Evolutionary conservation across 805 yeast species (phyloP).

Genomic region (Candida awuae): DNA sequence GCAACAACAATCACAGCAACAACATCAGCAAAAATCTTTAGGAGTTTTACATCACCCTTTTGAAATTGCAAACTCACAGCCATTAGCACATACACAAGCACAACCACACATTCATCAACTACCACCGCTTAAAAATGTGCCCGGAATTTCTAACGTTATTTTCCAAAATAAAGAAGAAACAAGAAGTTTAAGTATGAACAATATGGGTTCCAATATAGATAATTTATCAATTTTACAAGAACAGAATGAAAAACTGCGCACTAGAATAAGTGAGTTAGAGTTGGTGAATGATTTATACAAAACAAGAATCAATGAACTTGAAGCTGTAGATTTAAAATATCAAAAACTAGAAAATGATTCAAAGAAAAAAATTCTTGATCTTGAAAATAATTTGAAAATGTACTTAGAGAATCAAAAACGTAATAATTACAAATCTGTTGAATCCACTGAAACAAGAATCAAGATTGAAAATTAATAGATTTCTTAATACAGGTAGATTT

Average conservation of each 20-base stretch:
- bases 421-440: not conserved
- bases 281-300: slow-evolving; percentile 83
- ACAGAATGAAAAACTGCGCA: slow-evolving; percentile 38
- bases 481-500: too few relatives aligned
- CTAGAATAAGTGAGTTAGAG: slow-evolving; percentile 82
- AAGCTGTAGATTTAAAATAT: slow-evolving; percentile 54
- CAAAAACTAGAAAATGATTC: slow-evolving; percentile 25
- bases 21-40: slow-evolving; percentile 6
- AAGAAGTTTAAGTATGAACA: not conserved
- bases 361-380: not conserved
- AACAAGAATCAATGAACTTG: slow-evolving; percentile 75
- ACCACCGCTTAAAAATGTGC: slow-evolving; percentile 12
- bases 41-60: not conserved
- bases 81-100: too few relatives aligned
- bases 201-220: not conserved
- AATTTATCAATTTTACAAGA: slow-evolving; percentile 3
- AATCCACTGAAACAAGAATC: slow-evolving; percentile 1
- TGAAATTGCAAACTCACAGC: too few relatives aligned
- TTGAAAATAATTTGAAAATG: not conserved
- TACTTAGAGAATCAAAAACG: slow-evolving; percentile 1
- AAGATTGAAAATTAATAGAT: slow-evolving; percentile 7
- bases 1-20: slow-evolving; percentile 13
- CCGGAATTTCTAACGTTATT: slow-evolving; percentile 10
- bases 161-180: not conserved
- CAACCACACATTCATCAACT: slow-evolving; percentile 1